phyloP scores from a whole-genome alignment of 148 eudicot genomes.

The Salicornia ramosissima region DNA sequence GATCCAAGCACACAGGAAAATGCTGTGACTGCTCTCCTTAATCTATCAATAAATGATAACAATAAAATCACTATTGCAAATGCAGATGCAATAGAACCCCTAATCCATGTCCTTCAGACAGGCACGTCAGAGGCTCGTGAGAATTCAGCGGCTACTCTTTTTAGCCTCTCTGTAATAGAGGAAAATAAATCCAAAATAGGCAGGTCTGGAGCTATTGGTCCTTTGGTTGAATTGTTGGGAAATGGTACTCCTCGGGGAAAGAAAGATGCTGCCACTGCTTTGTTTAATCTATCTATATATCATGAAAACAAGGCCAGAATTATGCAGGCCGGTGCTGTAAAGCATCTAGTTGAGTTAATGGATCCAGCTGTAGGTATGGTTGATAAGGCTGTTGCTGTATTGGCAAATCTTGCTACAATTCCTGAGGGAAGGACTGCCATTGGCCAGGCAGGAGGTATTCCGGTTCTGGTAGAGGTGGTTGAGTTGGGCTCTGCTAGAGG shows the following conservation, averaged over 20 bases:
- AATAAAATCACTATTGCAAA: slow-evolving; percentile 75
- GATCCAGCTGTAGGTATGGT: slow-evolving; percentile 92
- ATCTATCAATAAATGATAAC: slow-evolving; percentile 76
- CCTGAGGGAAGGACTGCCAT: slow-evolving; percentile 74
- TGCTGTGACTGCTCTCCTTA: slow-evolving; percentile 82
- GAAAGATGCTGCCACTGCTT: slow-evolving; percentile 79
- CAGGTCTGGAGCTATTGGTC: slow-evolving; percentile 72
- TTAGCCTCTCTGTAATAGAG: slow-evolving; percentile 81
- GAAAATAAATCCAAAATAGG: slow-evolving; percentile 78
- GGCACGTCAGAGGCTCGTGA: slow-evolving; percentile 86
- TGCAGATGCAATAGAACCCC: slow-evolving; percentile 75
- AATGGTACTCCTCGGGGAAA: slow-evolving; percentile 85
- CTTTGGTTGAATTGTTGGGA: slow-evolving; percentile 74
- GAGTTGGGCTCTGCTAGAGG: slow-evolving; percentile 90
- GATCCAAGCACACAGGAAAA: slow-evolving; percentile 61
- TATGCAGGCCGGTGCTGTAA: slow-evolving; percentile 83
- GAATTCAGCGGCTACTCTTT: slow-evolving; percentile 93
- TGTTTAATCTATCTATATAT: slow-evolving; percentile 77
- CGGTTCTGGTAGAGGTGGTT: slow-evolving; percentile 77
- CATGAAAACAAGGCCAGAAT: slow-evolving; percentile 76
- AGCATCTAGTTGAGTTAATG: slow-evolving; percentile 75
- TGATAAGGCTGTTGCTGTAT: slow-evolving; percentile 91
- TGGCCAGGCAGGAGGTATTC: slow-evolving; percentile 74
- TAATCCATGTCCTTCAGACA: slow-evolving; percentile 71
- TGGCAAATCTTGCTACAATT: slow-evolving; percentile 81